Conservation (phyloP, 106 monocot genomes). For the Dendrobium huoshanense region DNA sequence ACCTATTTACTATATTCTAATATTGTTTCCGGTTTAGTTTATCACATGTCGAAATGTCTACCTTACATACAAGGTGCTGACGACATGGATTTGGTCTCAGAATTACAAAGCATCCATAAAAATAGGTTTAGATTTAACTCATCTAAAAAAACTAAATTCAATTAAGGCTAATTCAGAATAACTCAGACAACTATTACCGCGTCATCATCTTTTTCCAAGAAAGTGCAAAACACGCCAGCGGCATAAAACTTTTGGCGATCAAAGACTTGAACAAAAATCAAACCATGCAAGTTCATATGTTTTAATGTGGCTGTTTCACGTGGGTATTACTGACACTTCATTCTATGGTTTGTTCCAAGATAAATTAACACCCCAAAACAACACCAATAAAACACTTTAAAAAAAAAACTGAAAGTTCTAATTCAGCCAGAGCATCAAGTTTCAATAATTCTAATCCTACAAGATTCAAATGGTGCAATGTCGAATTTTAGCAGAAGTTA, state of each 20-base stretch:
- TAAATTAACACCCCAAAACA: not conserved
- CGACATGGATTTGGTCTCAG: not conserved
- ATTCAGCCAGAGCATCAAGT: not conserved
- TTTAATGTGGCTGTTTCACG: not conserved
- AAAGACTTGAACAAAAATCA: not conserved
- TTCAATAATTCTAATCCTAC: not conserved
- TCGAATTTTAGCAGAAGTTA: not conserved
- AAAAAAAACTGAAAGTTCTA: not conserved
- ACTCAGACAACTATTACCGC: not conserved
- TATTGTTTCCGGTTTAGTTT: not conserved
- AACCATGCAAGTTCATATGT: not conserved
- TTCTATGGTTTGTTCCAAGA: not conserved
- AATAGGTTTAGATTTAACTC: not conserved
- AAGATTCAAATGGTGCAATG: not conserved
- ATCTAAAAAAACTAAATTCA: too few species aligned
- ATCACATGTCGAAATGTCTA: not conserved
- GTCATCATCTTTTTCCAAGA: not conserved
- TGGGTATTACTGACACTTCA: not conserved
- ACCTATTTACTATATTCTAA: not conserved
- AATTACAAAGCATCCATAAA: not conserved
- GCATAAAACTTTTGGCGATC: not conserved
- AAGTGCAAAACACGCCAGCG: not conserved
- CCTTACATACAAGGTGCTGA: not conserved
- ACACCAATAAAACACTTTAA: not conserved
- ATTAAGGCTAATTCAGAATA: not conserved